Base-by-base conservation (phyloP, 106 monocot genomes). In the Dioscorea dumetorum region DNA sequence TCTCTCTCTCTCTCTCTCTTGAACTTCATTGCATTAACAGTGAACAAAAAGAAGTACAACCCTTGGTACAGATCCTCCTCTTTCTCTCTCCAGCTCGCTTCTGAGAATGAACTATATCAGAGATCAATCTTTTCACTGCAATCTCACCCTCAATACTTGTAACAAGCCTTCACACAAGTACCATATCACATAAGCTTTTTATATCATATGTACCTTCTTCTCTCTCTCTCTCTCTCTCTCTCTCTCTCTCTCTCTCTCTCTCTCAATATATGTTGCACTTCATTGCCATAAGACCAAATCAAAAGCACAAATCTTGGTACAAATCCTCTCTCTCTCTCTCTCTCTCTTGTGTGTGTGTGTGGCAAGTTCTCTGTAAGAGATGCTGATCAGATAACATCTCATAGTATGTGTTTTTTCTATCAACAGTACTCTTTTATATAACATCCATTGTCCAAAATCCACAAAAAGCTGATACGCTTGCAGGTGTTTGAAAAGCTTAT, bases 401-500 rank as follows among this genome's bases (percentile, higher is more conserved):
- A 41, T 41, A 8, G 10, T 41, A 41, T 41, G 41, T 41, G 6
- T 41, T 41, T 5, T 10, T 8, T 41, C 41, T 41, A 41, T 41
- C 9, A 8, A 8, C 10, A 41, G 6, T 8, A 41, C 5, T 41
- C 28, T 28, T 28, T 28, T 28, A 1, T 28, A 28, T 41, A 41
- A 41, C 41, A 41, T 10, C 41, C 41, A 41, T 41, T 41, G 41
- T 41, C 41, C 41, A 6, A 41, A 41, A 58, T 16, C 4, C 17
- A 67, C 73, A 33, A 63, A 73, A 73, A 78, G 78, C 48, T 66
- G 68, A 54, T 73, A 57, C 53, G 62, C 23, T 35, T 58, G 62
- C 79, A 63, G 63, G 61, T 6, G 41, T 22, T 62, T 48, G 62
- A 73, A 73, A 72, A 72, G 77, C 72, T 71, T 60, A n/a, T n/a